Percentiles rank a stretch among this genome's conserved stretches.
These are phyloP conservation scores for Plicaturopsis crispa DNA, from an alignment of 768 basidiomycete species.

Conservation along the genomic window DNA sequence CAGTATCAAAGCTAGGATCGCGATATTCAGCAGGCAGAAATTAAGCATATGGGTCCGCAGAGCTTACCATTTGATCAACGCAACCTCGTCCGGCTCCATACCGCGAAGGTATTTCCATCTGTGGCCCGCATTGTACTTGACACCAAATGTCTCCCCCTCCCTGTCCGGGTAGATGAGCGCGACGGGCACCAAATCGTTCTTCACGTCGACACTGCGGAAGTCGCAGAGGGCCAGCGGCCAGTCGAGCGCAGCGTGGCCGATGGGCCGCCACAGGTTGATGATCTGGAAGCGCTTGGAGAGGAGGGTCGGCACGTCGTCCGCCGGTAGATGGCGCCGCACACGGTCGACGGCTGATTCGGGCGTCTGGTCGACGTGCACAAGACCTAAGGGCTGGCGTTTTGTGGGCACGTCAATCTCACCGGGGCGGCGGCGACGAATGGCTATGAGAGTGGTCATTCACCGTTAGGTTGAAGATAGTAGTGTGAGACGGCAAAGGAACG, in stretches of 20 bases:
- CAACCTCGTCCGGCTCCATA: constrained; percentile 24
- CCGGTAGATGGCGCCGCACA: constrained; percentile 31
- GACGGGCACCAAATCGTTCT: constrained; percentile 23
- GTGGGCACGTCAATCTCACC: constrained; percentile 13
- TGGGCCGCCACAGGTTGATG: constrained; percentile 41
- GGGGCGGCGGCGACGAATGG: constrained; percentile 20
- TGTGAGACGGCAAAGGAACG: constrained; percentile 3
- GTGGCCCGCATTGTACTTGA: constrained; percentile 24
- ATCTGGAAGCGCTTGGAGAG: constrained; percentile 35
- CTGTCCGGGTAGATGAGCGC: constrained; percentile 25
- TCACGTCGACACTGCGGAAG: constrained; percentile 26
- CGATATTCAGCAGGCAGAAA: too few species aligned
- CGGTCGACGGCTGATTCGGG: constrained; percentile 23
- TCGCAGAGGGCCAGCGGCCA: constrained; percentile 34
- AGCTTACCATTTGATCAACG: constrained; percentile 36
- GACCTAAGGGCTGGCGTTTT: constrained; percentile 19
- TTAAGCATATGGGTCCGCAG: too few species aligned
- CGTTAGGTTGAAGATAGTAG: background rate
- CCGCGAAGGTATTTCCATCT: constrained; percentile 30
- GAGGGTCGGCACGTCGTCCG: constrained; percentile 23
- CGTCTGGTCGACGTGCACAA: constrained; percentile 34
- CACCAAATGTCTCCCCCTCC: constrained; percentile 29
- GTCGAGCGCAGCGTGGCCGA: constrained; percentile 27
- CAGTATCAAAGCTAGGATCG: constrained; percentile 28
- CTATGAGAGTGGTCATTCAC: constrained; percentile 7